phyloP scores from a whole-genome alignment of 1,139 yeast species.

The Yamadazyma conglobata region DNA sequence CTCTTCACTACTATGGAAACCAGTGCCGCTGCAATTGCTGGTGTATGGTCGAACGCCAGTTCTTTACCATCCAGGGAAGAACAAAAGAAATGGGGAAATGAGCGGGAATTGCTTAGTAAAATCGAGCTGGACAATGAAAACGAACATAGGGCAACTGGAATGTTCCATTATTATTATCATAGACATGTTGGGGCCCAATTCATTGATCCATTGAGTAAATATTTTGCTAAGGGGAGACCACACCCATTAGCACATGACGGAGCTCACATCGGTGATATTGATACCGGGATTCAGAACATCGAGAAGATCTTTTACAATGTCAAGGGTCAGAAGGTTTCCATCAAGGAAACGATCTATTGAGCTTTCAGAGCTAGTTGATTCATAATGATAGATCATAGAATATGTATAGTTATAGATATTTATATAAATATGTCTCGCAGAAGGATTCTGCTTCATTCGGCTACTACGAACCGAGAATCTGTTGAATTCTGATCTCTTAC shows the following conservation, averaged over 20 bases:
- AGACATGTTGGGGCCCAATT: slow-evolving; percentile 19
- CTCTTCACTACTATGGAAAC: slow-evolving; percentile 44
- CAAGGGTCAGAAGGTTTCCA: slow-evolving; percentile 14
- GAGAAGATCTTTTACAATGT: slow-evolving; percentile 25
- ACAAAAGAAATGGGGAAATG: slow-evolving; percentile 29
- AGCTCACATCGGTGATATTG: slow-evolving; percentile 21
- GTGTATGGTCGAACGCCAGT: slow-evolving; percentile 38
- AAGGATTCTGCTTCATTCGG: background rate
- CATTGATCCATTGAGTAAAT: slow-evolving; percentile 21
- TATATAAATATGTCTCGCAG: too few species aligned
- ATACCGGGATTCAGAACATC: slow-evolving; percentile 20
- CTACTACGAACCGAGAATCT: background rate
- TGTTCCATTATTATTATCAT: slow-evolving; percentile 25
- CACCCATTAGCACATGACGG: slow-evolving; percentile 26
- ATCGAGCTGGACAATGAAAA: slow-evolving; percentile 8
- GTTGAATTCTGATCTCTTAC: slow-evolving; percentile 6
- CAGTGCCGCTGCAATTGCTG: slow-evolving; percentile 44
- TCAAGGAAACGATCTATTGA: slow-evolving; percentile 11
- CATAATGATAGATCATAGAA: too few species aligned
- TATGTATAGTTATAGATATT: too few species aligned
- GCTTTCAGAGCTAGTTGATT: too few species aligned
- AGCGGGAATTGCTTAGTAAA: slow-evolving; percentile 13
- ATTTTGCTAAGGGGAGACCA: slow-evolving; percentile 22
- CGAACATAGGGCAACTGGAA: slow-evolving; percentile 14
- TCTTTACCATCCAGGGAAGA: slow-evolving; percentile 26